These are phyloP conservation scores for Penicillium paxilli DNA, from an alignment of 495 filamentous ascomycete genomes.

Conservation along the genomic window DNA sequence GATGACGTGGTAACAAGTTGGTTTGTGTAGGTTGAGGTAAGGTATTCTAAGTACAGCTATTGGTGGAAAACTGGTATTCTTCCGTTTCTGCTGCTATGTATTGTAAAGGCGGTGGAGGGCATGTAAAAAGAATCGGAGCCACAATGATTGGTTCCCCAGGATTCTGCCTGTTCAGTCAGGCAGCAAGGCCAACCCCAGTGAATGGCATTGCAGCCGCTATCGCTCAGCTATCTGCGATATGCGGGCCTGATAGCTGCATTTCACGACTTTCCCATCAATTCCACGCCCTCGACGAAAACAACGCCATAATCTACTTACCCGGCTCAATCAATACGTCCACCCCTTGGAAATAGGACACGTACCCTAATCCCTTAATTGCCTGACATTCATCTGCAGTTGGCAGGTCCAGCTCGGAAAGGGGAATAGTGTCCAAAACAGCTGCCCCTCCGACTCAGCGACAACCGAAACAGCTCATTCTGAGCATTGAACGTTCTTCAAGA, in stretches of 20 bases:
- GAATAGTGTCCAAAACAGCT: not conserved
- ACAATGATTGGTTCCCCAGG: constrained; percentile 17
- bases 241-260: not conserved
- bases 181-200: not conserved
- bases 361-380: not conserved
- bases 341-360: no score
- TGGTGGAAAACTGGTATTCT: constrained; percentile 9
- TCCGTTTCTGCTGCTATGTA: not conserved
- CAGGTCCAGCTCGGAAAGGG: not conserved
- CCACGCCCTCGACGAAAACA: no score
- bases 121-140: constrained; percentile 21
- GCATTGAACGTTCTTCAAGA: constrained; percentile 8
- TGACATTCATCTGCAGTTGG: not conserved
- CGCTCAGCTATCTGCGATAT: constrained; percentile 1
- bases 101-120: constrained; percentile 22
- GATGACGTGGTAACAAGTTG: constrained; percentile 9
- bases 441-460: not conserved
- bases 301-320: not conserved
- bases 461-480: not conserved
- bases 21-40: constrained; percentile 17
- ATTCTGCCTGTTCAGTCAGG: not conserved
- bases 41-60: constrained; percentile 1
- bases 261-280: no score
- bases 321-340: no score
- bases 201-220: no score